Evolutionary conservation across 306 rosid genomes (phyloP).

Genomic region (Abrus precatorius): DNA sequence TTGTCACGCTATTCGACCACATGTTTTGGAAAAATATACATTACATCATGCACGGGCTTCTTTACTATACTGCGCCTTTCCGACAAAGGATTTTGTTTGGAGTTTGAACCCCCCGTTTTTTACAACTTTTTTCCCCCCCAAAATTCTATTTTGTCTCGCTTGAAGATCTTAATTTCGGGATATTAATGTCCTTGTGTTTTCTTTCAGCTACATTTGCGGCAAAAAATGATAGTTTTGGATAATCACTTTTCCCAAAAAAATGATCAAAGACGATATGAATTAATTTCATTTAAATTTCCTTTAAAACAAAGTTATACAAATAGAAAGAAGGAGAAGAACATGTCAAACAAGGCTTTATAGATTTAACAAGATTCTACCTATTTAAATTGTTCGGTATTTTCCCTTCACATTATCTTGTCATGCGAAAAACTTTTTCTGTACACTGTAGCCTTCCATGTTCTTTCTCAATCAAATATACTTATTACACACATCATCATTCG

Average conservation of each 20-base stretch:
- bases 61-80: constrained; percentile 25
- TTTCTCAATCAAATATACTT: neutral
- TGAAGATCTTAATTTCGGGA: neutral
- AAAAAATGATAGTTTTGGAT: too few species aligned
- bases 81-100: constrained; percentile 28
- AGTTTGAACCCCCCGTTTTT: neutral
- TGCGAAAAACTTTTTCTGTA: neutral
- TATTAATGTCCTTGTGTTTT: neutral
- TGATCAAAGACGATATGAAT: neutral
- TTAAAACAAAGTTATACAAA: neutral
- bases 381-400: neutral
- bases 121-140: neutral
- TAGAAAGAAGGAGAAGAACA: neutral
- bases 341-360: neutral
- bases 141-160: neutral
- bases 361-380: neutral
- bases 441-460: neutral
- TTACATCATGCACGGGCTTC: constrained; percentile 15
- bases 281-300: neutral
- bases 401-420: neutral
- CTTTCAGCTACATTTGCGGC: neutral
- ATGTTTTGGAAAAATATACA: neutral
- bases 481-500: neutral
- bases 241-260: too few species aligned
- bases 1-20: constrained; percentile 23